A percentile compares a stretch with the other conserved stretches of the same genome.
These are phyloP conservation scores for Calvatia gigantea DNA, from an alignment of 768 basidiomycete species.

Conservation along the genomic window DNA sequence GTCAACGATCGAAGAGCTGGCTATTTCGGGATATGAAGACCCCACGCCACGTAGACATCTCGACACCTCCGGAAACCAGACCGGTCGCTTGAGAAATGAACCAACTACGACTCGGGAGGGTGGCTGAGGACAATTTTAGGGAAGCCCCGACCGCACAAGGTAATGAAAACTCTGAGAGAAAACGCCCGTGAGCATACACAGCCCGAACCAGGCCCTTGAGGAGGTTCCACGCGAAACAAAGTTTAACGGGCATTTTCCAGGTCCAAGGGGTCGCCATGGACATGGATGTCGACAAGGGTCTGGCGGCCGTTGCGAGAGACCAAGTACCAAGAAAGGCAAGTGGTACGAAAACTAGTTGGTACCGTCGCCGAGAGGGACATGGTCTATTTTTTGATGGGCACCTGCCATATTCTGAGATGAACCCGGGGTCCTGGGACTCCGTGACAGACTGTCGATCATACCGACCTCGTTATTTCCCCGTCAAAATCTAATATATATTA, in stretches of 20 bases:
- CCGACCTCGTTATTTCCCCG: too few species aligned
- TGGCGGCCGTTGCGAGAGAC: conserved; percentile 25
- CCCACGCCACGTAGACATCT: conserved; percentile 14
- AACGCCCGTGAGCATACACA: neutral
- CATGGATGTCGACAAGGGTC: conserved; percentile 25
- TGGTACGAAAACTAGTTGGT: conserved; percentile 27
- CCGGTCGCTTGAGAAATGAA: conserved; percentile 4
- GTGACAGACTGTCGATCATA: too few species aligned
- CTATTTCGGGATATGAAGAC: conserved; percentile 3
- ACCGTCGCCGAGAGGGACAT: too few species aligned
- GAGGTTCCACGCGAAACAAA: neutral
- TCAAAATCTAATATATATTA: too few species aligned
- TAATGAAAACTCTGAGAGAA: neutral
- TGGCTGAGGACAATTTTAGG: neutral
- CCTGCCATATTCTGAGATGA: too few species aligned
- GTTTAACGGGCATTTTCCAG: conserved; percentile 9
- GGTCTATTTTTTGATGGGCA: too few species aligned
- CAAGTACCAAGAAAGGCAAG: conserved; percentile 17
- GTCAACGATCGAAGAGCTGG: conserved; percentile 34
- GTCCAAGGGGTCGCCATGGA: conserved; percentile 22
- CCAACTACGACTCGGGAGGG: neutral
- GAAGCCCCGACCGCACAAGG: conserved; percentile 3
- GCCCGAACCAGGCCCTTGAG: neutral
- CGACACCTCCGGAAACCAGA: neutral
- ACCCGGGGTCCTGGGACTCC: too few species aligned